These are phyloP conservation scores for Claviceps capensis DNA, from an alignment of 2,329 filamentous ascomycete species.

Conservation along the genomic window DNA sequence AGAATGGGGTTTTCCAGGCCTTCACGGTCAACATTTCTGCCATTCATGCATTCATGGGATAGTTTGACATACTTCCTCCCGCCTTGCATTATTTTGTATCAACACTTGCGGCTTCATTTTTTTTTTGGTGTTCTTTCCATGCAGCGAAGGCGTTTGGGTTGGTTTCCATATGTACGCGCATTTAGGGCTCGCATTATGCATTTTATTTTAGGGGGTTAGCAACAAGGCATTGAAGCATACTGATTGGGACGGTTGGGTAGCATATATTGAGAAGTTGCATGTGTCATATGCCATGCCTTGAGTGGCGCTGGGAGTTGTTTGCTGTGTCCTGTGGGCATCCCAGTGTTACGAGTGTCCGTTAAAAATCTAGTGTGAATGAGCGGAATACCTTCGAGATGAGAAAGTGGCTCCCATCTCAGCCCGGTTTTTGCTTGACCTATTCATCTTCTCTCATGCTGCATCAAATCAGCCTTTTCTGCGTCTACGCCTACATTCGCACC, in stretches of 20 bases:
- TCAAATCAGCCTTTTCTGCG: too few species aligned
- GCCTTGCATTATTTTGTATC: neutral
- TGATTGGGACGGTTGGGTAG: neutral
- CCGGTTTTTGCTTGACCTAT: too few species aligned
- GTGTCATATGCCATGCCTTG: neutral
- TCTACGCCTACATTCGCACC: too few species aligned
- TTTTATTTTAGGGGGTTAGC: too few species aligned
- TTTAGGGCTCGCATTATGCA: neutral
- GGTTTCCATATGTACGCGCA: conserved; percentile 5
- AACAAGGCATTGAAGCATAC: too few species aligned
- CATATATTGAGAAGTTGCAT: neutral
- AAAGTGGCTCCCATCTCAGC: too few species aligned
- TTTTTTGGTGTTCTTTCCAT: conserved; percentile 1
- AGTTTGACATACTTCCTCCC: conserved; percentile 7
- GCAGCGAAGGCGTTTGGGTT: conserved; percentile 22
- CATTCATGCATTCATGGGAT: conserved; percentile 1
- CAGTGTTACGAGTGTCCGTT: neutral
- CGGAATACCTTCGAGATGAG: too few species aligned
- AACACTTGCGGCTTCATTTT: conserved; percentile 4
- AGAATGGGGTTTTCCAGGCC: too few species aligned
- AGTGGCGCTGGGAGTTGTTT: neutral
- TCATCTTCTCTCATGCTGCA: too few species aligned
- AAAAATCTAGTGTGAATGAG: too few species aligned
- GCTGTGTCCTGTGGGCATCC: neutral
- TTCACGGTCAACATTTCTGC: too few species aligned